phyloP scores from a whole-genome alignment of 2,329 filamentous ascomycete genomes.

The Penicillium brasilianum region DNA sequence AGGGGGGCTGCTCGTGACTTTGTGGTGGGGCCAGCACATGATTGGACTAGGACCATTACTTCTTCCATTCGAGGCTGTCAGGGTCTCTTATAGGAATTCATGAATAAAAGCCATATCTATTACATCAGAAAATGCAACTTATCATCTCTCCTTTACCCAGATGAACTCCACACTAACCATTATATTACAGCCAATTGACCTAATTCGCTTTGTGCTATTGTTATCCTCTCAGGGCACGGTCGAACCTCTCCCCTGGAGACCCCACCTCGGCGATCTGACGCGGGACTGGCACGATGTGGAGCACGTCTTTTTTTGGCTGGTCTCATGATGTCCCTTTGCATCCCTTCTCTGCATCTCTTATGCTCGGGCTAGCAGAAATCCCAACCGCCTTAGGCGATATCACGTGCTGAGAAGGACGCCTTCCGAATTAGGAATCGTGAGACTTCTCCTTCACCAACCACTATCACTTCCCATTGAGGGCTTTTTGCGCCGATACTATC shows the following conservation, averaged over 20 bases:
- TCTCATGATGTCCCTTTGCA: constrained; percentile 34
- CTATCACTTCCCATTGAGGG: too few relatives aligned
- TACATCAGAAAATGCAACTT: neutral
- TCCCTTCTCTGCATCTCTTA: constrained; percentile 12
- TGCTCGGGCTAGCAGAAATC: too few relatives aligned
- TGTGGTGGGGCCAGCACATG: neutral
- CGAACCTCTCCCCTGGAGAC: neutral
- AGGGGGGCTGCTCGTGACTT: neutral
- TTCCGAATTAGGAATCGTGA: too few relatives aligned
- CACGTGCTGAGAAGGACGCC: too few relatives aligned
- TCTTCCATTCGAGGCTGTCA: neutral
- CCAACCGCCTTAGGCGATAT: too few relatives aligned
- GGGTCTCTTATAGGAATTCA: too few relatives aligned
- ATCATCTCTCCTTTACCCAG: neutral
- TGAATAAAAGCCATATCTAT: too few relatives aligned
- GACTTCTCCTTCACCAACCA: too few relatives aligned
- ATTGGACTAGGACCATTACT: neutral
- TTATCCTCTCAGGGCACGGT: neutral
- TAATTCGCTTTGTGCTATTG: neutral
- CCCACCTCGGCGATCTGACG: constrained; percentile 31
- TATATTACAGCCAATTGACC: neutral
- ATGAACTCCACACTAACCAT: neutral
- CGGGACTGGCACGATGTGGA: constrained; percentile 17
- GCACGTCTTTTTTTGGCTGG: constrained; percentile 28
- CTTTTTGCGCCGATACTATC: too few relatives aligned